Conservation (phyloP, 345 rosid genomes). For the Salix suchowensis region DNA sequence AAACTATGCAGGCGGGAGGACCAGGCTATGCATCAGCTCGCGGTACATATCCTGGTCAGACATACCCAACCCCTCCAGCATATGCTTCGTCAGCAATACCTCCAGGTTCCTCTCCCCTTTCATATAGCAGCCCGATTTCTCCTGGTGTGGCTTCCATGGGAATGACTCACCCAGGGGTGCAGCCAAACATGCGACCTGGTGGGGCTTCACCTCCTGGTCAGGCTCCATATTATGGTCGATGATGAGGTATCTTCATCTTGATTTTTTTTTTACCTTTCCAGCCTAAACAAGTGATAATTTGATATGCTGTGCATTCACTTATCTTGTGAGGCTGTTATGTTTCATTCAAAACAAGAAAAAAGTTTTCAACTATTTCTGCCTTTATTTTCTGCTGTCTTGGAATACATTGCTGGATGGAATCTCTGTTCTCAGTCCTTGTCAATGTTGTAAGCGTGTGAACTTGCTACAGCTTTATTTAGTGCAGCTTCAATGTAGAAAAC, state of each 20-base stretch:
- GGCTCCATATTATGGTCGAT: constrained; percentile 40
- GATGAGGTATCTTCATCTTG: constrained; percentile 9
- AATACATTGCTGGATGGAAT: neutral
- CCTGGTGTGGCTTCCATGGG: constrained; percentile 18
- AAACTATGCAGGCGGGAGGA: constrained; percentile 30
- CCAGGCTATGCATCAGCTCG: constrained; percentile 26
- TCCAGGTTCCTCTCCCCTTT: constrained; percentile 31
- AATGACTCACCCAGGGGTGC: constrained; percentile 35
- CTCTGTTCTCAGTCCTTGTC: neutral
- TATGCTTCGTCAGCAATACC: constrained; percentile 30
- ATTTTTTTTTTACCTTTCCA: neutral
- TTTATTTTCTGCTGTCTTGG: neutral
- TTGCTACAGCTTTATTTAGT: too few species aligned
- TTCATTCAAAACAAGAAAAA: neutral
- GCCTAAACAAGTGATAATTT: neutral
- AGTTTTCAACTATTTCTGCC: neutral
- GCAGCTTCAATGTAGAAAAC: too few species aligned
- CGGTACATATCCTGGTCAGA: constrained; percentile 33
- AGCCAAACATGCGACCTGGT: constrained; percentile 26
- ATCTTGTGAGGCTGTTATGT: constrained; percentile 3
- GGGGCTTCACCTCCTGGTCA: constrained; percentile 36
- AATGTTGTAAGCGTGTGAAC: neutral
- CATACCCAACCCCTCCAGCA: constrained; percentile 26
- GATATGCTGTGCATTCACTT: neutral
- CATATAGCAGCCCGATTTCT: constrained; percentile 23